Percentiles rank a stretch among this genome's conserved stretches.
Evolutionary conservation across 768 basidiomycete species (phyloP).

Genomic region (Baorangia bicolor): DNA sequence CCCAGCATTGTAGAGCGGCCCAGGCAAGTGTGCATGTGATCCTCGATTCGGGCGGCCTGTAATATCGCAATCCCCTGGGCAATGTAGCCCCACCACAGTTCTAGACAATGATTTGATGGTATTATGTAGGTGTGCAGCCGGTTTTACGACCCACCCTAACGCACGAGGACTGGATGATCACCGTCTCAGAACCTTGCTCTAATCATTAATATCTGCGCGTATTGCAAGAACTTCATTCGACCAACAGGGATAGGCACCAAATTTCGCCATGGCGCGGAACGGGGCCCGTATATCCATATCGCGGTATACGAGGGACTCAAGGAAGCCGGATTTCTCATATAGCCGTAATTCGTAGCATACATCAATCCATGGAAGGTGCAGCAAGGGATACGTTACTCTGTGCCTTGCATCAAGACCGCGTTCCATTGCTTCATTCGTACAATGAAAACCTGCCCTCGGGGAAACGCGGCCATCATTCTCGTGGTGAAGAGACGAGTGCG

Average conservation of each 20-base stretch:
- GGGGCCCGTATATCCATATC: conserved; percentile 15
- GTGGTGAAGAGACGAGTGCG: conserved; percentile 4
- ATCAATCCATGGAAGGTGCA: conserved; percentile 14
- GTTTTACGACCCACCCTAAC: conserved; percentile 29
- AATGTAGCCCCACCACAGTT: not conserved
- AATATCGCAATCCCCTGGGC: not conserved
- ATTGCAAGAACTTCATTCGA: conserved; percentile 8
- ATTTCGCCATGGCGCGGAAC: conserved; percentile 4
- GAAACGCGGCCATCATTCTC: conserved; percentile 9
- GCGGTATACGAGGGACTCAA: conserved; percentile 14
- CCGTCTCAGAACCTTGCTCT: conserved; percentile 17
- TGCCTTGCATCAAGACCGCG: conserved; percentile 13
- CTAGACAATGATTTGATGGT: not conserved
- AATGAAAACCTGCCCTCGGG: conserved; percentile 28
- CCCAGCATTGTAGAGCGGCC: not conserved
- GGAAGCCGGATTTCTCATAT: conserved; percentile 3
- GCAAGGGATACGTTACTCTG: conserved; percentile 7
- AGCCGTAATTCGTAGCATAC: conserved; percentile 3
- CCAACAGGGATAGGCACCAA: conserved; percentile 5
- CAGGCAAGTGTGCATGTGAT: not conserved
- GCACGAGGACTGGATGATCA: conserved; percentile 28
- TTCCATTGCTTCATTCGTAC: conserved; percentile 27
- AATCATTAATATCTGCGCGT: conserved; percentile 13
- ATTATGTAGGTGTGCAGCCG: conserved; percentile 20
- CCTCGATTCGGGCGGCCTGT: not conserved